Evolutionary conservation across 306 rosid species (phyloP).

Genomic region (Medicago arabica): DNA sequence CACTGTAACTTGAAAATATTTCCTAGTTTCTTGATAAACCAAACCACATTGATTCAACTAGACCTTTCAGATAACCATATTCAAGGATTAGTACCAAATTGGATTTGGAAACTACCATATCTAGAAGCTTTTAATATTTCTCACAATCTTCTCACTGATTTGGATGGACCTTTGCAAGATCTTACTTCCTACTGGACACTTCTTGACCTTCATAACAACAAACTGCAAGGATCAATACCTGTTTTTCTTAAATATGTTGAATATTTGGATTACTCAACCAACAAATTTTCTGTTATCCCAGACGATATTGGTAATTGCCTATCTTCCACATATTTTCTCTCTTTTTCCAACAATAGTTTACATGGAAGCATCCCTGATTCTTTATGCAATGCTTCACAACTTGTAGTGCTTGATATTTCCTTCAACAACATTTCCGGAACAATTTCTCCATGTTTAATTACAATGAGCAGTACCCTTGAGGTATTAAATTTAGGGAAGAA

Average conservation of each 20-base stretch:
- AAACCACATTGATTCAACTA: background rate
- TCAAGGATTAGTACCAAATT: slow-evolving; percentile 13
- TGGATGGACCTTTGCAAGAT: too few relatives aligned
- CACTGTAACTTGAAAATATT: slow-evolving; percentile 39
- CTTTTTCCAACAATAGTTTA: slow-evolving; percentile 39
- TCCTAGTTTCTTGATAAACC: slow-evolving; percentile 48
- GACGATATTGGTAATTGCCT: slow-evolving; percentile 16
- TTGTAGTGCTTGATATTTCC: slow-evolving; percentile 48
- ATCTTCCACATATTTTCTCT: background rate
- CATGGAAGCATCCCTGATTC: slow-evolving; percentile 40
- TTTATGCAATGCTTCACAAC: slow-evolving; percentile 34
- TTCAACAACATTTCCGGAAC: slow-evolving; percentile 8
- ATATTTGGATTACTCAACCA: background rate
- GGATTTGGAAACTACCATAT: too few relatives aligned
- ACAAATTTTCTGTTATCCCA: background rate
- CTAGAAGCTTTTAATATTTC: too few relatives aligned
- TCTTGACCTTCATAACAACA: background rate
- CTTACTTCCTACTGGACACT: too few relatives aligned
- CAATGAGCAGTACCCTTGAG: background rate
- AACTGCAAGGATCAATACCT: background rate
- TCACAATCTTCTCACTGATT: too few relatives aligned
- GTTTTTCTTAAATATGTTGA: background rate
- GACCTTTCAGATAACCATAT: slow-evolving; percentile 56
- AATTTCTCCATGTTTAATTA: background rate
- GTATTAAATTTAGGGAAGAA: slow-evolving; percentile 24